Conservation (phyloP, 495 filamentous ascomycete species). For the Gamarada debralockiae region DNA sequence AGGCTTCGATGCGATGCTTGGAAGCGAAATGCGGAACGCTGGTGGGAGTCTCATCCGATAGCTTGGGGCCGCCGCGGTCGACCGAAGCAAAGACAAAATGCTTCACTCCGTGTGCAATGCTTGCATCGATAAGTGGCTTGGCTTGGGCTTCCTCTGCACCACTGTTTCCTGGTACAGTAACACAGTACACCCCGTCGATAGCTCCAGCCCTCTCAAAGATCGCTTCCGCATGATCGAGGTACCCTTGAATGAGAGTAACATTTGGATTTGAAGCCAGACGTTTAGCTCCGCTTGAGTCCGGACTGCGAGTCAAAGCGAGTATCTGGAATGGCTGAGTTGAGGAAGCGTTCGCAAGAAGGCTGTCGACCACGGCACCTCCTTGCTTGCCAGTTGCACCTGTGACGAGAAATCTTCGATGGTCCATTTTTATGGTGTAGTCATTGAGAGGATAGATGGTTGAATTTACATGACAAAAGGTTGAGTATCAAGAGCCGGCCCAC, state of each 20-base stretch:
- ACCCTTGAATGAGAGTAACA: constrained; percentile 12
- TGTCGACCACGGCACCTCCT: neutral
- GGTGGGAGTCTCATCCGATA: constrained; percentile 52
- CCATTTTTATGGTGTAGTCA: too few species aligned
- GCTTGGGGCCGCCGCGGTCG: constrained; percentile 52
- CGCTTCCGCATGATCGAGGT: constrained; percentile 29
- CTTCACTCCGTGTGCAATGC: constrained; percentile 51
- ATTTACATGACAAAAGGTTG: too few species aligned
- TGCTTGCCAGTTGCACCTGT: neutral
- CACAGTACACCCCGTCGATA: constrained; percentile 39
- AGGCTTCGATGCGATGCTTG: constrained; percentile 62
- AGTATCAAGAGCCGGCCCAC: too few species aligned
- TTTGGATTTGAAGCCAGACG: constrained; percentile 37
- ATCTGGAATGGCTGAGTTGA: constrained; percentile 29
- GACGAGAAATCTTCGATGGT: too few species aligned
- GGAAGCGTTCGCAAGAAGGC: neutral
- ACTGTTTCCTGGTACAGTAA: constrained; percentile 38
- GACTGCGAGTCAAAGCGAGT: constrained; percentile 65
- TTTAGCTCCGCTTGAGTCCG: constrained; percentile 45
- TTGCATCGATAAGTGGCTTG: constrained; percentile 56
- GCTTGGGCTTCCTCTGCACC: constrained; percentile 59
- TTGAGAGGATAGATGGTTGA: too few species aligned
- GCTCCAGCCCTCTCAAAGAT: constrained; percentile 22
- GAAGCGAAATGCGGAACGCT: constrained; percentile 61
- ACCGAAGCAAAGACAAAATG: constrained; percentile 67